Evolutionary conservation across 2,329 filamentous ascomycete species (phyloP), one percentile per base, ranked within the genome.

Genomic region (Sclerotinia borealis): DNA sequence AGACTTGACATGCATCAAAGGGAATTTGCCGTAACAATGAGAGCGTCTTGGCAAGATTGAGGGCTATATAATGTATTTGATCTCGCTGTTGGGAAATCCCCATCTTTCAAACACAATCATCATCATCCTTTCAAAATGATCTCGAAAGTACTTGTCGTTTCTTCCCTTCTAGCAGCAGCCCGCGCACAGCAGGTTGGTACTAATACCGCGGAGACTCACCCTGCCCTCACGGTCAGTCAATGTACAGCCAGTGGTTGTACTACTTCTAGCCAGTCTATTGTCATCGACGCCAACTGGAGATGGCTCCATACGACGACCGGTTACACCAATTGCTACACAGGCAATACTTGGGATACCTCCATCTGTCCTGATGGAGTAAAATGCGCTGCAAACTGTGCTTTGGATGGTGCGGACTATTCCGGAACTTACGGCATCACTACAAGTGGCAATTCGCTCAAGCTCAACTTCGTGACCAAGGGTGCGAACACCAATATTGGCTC

Each of bases 261-360:
- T 3, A 77, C 76, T 37, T 76, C 80, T 63, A 74, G 75, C 61
- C 79, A 79, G 41, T 79, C 79, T 45, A 77, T 85, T 64, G 79
- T 81, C 45, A 73, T 85, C 68, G 83, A 85, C 67, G 70, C 81
- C 67, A 85, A 85, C 77, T 85, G 83, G 82, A 80, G 83, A 68
- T 85, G 83, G 83, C 75, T 84, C 61, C 82, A 85, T 73, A 74
- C 75, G 39, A 77, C 75, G 47, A 69, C 67, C 22, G 78, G 78
- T 49, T 80, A 77, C 34, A 73, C 70, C 64, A 75, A 75, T 66
- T 77, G 76, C 72, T 77, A 77, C 68, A 75, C 74, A 41, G 75
- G 80, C 73, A 79, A 82, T 68, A 73, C 72, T 19, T 79, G 76
- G 76, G 73, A 78, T 66, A 41, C 68, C 1, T 73, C 73, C 29